Percentiles rank a stretch among this genome's conserved stretches.
Evolutionary conservation across 1,284 basidiomycete genomes (phyloP).

Genomic region (Golubevia sp.): DNA sequence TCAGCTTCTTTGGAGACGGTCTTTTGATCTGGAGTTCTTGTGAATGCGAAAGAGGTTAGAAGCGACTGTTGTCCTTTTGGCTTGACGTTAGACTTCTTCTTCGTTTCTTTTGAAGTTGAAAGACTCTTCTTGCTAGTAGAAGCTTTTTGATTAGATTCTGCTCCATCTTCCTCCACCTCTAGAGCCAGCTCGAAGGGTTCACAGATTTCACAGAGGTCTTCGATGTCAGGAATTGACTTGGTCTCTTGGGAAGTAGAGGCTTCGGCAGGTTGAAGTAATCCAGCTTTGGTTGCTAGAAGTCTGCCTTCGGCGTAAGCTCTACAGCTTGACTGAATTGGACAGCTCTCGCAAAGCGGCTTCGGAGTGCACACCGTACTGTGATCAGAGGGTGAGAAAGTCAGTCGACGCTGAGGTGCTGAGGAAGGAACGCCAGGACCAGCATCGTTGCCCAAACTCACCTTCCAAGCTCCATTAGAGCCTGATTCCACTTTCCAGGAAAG

Average conservation of each 20-base stretch:
- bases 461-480: constrained; percentile 58
- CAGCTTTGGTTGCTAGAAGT: constrained; percentile 3
- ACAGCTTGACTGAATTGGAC: constrained; percentile 30
- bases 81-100: background rate
- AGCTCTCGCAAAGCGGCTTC: constrained; percentile 33
- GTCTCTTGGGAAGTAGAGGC: background rate
- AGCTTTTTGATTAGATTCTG: constrained; percentile 4
- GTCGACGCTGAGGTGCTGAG: background rate
- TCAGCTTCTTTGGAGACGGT: too few species aligned
- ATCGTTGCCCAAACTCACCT: too few species aligned
- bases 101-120: background rate
- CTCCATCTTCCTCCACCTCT: constrained; percentile 15
- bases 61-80: constrained; percentile 1
- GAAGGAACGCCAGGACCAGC: too few species aligned
- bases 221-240: constrained; percentile 23
- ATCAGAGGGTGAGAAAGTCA: constrained; percentile 13
- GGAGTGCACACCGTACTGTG: constrained; percentile 38
- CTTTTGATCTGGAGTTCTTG: too few species aligned
- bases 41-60: background rate
- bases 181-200: constrained; percentile 15
- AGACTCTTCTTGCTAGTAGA: background rate
- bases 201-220: constrained; percentile 46
- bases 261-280: background rate
- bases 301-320: constrained; percentile 14
- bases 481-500: constrained; percentile 50